Evolutionary conservation across 805 yeast species (phyloP).

Genomic region (Hagleromyces aurorensis): DNA sequence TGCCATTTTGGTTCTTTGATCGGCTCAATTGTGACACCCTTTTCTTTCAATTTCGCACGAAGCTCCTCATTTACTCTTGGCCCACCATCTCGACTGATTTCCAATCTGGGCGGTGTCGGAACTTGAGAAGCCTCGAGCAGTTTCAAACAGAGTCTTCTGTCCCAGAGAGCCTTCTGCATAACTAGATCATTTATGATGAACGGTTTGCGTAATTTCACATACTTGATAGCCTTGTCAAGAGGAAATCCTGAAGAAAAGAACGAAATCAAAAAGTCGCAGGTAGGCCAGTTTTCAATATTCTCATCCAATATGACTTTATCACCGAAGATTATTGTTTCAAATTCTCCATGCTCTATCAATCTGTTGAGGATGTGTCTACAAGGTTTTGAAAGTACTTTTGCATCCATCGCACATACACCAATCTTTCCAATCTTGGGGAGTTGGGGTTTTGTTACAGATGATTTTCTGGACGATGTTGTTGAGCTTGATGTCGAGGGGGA

Average conservation of each 20-base stretch:
- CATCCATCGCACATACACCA: slow-evolving; percentile 99
- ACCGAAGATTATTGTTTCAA: slow-evolving; percentile 93
- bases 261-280: slow-evolving; percentile 89
- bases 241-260: slow-evolving; percentile 97
- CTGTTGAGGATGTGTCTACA: slow-evolving; percentile 85
- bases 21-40: slow-evolving; percentile 44
- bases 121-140: slow-evolving; percentile 76
- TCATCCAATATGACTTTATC: slow-evolving; percentile 96
- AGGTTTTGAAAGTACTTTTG: slow-evolving; percentile 91
- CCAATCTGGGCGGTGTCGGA: slow-evolving; percentile 81
- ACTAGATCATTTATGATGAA: slow-evolving; percentile 79
- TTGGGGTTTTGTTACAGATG: slow-evolving; percentile 32
- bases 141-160: slow-evolving; percentile 77
- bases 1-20: slow-evolving; percentile 68
- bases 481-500: slow-evolving; percentile 18
- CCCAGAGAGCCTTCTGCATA: slow-evolving; percentile 96
- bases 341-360: slow-evolving; percentile 86
- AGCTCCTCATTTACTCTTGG: slow-evolving; percentile 73
- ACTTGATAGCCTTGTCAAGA: slow-evolving; percentile 85
- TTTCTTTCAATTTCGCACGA: slow-evolving; percentile 45
- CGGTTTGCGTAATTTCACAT: slow-evolving; percentile 85
- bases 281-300: slow-evolving; percentile 93
- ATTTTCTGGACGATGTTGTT: slow-evolving; percentile 23
- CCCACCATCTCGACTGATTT: slow-evolving; percentile 94
- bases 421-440: slow-evolving; percentile 79